Conservation (phyloP, 2,329 filamentous ascomycete genomes). For the Colletotrichum aenigma region DNA sequence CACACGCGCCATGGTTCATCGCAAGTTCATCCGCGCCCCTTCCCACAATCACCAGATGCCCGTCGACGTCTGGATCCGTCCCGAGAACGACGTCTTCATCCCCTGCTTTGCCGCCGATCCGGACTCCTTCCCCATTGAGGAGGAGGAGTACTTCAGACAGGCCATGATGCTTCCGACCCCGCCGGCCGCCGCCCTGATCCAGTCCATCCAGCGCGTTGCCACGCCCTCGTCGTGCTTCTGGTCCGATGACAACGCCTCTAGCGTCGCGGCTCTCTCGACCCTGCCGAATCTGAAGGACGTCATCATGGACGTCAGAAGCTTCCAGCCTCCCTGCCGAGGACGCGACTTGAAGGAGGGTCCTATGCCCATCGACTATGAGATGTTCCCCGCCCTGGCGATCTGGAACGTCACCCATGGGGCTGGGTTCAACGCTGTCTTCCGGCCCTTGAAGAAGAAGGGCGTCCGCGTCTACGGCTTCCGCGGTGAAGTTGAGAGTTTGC, state of each 20-base stretch:
- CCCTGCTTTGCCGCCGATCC: slow-evolving; percentile 24
- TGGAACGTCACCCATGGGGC: background rate
- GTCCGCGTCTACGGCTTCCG: background rate
- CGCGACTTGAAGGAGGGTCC: background rate
- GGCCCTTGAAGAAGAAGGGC: background rate
- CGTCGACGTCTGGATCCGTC: background rate
- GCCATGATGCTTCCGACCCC: background rate
- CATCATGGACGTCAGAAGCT: background rate
- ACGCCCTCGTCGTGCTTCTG: background rate
- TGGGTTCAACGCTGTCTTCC: background rate
- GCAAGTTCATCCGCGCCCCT: background rate
- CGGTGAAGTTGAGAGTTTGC: background rate
- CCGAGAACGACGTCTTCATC: slow-evolving; percentile 18
- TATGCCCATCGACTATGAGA: background rate
- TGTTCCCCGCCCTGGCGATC: background rate
- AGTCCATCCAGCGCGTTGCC: background rate
- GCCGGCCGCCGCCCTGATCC: background rate
- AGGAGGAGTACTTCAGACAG: background rate
- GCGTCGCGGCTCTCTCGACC: background rate
- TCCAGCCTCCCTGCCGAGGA: background rate
- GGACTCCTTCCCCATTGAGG: background rate
- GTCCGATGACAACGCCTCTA: background rate
- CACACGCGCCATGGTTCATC: background rate
- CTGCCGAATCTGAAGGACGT: background rate
- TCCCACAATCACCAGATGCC: background rate